Evolutionary conservation across 1,139 yeast species (phyloP).

Genomic region (Suhomyces bolitotheri): DNA sequence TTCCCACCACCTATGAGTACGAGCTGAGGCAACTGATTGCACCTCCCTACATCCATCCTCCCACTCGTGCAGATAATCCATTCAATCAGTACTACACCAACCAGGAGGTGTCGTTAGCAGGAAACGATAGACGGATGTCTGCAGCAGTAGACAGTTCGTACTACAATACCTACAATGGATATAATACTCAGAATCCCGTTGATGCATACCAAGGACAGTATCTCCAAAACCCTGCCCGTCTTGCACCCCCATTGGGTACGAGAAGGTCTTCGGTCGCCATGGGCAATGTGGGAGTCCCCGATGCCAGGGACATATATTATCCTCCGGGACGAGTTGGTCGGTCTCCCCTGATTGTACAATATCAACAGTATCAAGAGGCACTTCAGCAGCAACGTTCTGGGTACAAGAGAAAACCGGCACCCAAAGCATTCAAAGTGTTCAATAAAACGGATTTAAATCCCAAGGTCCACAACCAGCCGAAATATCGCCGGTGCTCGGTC

Average conservation of each 20-base stretch:
- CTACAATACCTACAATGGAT: constrained; percentile 14
- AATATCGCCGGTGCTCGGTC: constrained; percentile 77
- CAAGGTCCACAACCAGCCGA: constrained; percentile 61
- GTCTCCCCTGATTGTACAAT: constrained; percentile 40
- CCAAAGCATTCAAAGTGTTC: constrained; percentile 39
- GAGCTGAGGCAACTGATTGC: constrained; percentile 23
- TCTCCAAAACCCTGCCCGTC: constrained; percentile 12
- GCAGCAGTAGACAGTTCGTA: constrained; percentile 40
- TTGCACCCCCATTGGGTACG: constrained; percentile 12
- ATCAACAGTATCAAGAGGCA: constrained; percentile 39
- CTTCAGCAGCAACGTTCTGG: constrained; percentile 25
- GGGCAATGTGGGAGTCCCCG: constrained; percentile 6
- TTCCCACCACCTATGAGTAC: constrained; percentile 55
- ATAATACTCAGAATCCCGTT: constrained; percentile 9
- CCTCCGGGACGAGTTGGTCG: constrained; percentile 24
- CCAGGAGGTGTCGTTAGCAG: constrained; percentile 36
- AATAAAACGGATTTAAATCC: constrained; percentile 63
- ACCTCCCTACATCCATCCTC: constrained; percentile 44
- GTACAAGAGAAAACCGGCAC: constrained; percentile 35
- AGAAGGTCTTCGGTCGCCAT: constrained; percentile 17
- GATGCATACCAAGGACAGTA: constrained; percentile 13
- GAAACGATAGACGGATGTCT: constrained; percentile 42
- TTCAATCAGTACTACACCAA: constrained; percentile 47
- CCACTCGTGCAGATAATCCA: constrained; percentile 50
- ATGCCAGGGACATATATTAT: constrained; percentile 11